Percentiles rank a stretch among this genome's conserved stretches.
Evolutionary conservation across 208 protist genomes (phyloP).

Genomic region (Leptomonas seymouri): DNA sequence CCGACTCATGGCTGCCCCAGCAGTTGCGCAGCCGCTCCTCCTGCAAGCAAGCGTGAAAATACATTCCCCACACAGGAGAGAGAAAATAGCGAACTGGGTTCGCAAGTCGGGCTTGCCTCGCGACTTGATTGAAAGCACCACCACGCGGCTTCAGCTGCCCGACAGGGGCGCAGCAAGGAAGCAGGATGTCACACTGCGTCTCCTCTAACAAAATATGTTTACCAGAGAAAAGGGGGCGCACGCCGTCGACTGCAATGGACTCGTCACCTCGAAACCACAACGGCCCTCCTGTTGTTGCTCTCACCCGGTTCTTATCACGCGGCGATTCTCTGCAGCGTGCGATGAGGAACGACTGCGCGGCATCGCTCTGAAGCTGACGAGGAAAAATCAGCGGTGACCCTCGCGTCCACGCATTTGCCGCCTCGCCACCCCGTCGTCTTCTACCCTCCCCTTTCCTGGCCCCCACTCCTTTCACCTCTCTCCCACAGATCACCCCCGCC

Average conservation of each 20-base stretch:
- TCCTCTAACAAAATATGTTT: slow-evolving; percentile 10
- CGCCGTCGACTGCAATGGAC: no score
- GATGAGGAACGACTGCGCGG: no score
- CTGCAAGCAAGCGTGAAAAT: slow-evolving; percentile 53
- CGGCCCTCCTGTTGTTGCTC: no score
- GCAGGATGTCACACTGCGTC: slow-evolving; percentile 11
- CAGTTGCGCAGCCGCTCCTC: slow-evolving; percentile 70
- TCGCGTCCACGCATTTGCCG: no score
- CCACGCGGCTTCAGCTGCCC: slow-evolving; percentile 22
- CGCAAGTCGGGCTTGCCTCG: slow-evolving; percentile 57
- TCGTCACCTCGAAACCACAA: no score
- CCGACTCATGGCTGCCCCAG: slow-evolving; percentile 48
- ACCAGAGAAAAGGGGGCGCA: no score
- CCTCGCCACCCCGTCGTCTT: no score
- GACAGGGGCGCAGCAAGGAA: not conserved
- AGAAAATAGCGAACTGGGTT: slow-evolving; percentile 61
- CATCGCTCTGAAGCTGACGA: no score
- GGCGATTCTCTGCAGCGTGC: no score
- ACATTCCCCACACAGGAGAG: slow-evolving; percentile 45
- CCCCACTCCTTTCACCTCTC: not conserved
- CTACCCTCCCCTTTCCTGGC: not conserved
- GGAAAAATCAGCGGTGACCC: no score
- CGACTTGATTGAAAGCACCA: slow-evolving; percentile 38
- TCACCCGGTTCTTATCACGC: no score
- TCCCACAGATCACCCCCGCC: no score